phyloP scores from a whole-genome alignment of 106 monocot genomes.

The Ottelia alismoides region DNA sequence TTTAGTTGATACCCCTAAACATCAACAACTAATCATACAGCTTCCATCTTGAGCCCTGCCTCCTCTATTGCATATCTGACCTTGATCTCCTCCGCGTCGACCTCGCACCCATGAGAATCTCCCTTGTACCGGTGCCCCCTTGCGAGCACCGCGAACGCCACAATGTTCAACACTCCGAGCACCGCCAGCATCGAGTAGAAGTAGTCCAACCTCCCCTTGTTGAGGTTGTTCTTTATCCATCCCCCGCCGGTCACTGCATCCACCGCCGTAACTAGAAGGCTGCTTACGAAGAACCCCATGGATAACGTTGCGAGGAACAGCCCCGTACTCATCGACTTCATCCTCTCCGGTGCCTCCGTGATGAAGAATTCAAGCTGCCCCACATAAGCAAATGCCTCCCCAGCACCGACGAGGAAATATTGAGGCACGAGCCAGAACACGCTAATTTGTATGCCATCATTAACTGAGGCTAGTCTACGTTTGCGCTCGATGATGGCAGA shows the following conservation, averaged over 20 bases:
- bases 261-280: constrained; percentile 9
- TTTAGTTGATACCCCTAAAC: no score
- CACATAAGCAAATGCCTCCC: constrained; percentile 33
- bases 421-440: constrained; percentile 43
- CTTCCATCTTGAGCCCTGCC: no score
- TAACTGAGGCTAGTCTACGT: neutral
- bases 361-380: constrained; percentile 60
- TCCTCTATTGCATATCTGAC: no score
- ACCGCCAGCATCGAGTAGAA: constrained; percentile 37
- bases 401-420: constrained; percentile 33
- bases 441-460: constrained; percentile 2
- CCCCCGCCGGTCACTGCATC: constrained; percentile 9
- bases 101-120: no score
- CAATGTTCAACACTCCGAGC: constrained; percentile 22
- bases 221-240: constrained; percentile 28
- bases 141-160: constrained; percentile 18
- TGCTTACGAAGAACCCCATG: constrained; percentile 16
- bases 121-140: constrained; percentile 15
- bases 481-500: constrained; percentile 13
- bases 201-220: constrained; percentile 28
- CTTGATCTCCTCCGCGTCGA: no score
- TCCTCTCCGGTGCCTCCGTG: constrained; percentile 33
- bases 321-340: constrained; percentile 21
- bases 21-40: no score
- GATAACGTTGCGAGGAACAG: constrained; percentile 13